Base-by-base conservation (phyloP, 352 stramenopile genomes). In the Phytophthora foliorum region DNA sequence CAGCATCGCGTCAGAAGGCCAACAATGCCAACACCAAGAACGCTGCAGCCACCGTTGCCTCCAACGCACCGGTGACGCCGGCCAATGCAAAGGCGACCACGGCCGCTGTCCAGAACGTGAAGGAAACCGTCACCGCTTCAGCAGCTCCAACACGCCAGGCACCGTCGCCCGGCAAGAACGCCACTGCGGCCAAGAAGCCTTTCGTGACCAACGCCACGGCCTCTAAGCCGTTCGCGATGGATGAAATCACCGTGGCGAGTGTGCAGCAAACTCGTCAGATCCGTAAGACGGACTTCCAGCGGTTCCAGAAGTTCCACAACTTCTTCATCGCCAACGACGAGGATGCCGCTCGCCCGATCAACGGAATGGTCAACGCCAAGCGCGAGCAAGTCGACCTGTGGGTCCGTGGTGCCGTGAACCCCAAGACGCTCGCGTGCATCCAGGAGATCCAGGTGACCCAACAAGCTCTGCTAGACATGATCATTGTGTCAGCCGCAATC, bases 321-420 rank as follows among this genome's bases (percentile, higher is more conserved):
- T 73, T 60, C 44, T 73, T 73, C 44, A 32, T 21, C 2, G 65
- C 58, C 17, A 63, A 57, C 22, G 65, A 73, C 25, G 51, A 57
- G 9, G 21, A 27, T 7, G 44, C 53, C 6, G 57, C 57, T 1
- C 5, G 34, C 17, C 32, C 41, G 34, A 68, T 72, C 25, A 63
- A 50, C 38, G 34, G 14, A 17, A 68, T 69, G 24, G 21, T 17
- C 2, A 46, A 42, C 19, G 29, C n/a, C 24, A 71, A 71, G 29
- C 63, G 49, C 3, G 63, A 71, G 56, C 38, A 61, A 24, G 56
- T 71, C 16, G 50, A 60, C 39, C 22, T 61, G 39, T 71, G 63
- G 55, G 14, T 66, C 6, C 14, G 38, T 4, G 32, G 24, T 13
- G 34, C 25, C 7, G 25, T 72, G 17, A 49, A 36, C n/a, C 11